Base-by-base conservation (phyloP, 352 stramenopile genomes). In the Phytophthora palmivora region DNA sequence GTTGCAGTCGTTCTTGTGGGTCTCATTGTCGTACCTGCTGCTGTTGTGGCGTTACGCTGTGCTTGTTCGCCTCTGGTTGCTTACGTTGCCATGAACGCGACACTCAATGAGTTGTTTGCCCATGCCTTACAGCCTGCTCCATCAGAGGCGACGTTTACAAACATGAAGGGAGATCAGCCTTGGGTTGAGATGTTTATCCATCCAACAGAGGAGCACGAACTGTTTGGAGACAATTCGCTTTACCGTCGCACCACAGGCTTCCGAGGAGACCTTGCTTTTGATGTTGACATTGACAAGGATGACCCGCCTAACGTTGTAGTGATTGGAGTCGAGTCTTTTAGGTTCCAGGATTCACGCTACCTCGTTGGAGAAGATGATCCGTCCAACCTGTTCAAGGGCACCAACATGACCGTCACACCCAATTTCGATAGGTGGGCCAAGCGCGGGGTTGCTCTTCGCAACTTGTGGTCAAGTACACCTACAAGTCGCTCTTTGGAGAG, bases 401-500 rank as follows among this genome's bases (percentile, higher is more conserved):
- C 24, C 14, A 70, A 70, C 14, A 42, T 58, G 48, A 76, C 72
- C 0, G 62, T 86, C 11, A 84, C 76, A 2, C 76, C 74, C 0
- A 65, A 82, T 9, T 86, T 86, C 12, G 74, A 88, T 36, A 58
- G 52, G 16, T 88, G 72, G 68, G 72, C 79, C 2, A 70, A 80
- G 43, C 72, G 74, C 7, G 74, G 74, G 16, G 47, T 88, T 16
- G 74, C 68, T 10, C 78, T 86, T 33, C 59, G 58, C 22, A 88
- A 86, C 30, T 58, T 84, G 18, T 88, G 79, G 74, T 86, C 79
- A 2, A 86, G 72, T 38, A 84, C 67, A 45, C 66, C 65, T 11
- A 86, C 79, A 19, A 88, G 76, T 49, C 72, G 79, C 10, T 86
- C 79, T 4, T 9, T 88, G 3, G 76, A 85, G 52, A 84, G 74